Evolutionary conservation across 176 grass and related monocot species (phyloP).

Genomic region (Cocos nucifera): DNA sequence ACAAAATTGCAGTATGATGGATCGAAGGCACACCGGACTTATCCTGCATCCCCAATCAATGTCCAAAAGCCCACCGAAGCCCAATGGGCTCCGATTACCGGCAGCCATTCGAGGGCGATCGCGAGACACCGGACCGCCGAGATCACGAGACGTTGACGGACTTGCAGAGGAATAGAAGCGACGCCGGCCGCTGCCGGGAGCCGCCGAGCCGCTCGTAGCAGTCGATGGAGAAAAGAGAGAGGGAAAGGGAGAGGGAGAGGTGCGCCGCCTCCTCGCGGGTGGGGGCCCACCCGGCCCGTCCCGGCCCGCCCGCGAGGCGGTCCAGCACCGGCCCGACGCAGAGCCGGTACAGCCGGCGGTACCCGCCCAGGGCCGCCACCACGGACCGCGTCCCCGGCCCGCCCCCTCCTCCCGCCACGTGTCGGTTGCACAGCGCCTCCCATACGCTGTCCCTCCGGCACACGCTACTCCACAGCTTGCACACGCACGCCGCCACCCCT

Average conservation of each 20-base stretch:
- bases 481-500: constrained; percentile 44
- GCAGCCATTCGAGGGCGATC: no score
- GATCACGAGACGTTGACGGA: constrained; percentile 82
- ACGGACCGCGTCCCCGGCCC: constrained; percentile 37
- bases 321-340: constrained; percentile 90
- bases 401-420: constrained; percentile 14
- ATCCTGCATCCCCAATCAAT: no score
- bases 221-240: constrained; percentile 99
- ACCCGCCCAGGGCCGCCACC: constrained; percentile 85
- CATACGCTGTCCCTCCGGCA: constrained; percentile 61
- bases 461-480: constrained; percentile 61
- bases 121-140: background rate
- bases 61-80: no score
- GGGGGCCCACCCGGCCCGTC: background rate
- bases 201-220: constrained; percentile 87
- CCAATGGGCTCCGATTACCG: no score
- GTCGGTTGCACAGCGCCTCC: constrained; percentile 77
- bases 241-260: constrained; percentile 67
- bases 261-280: constrained; percentile 6
- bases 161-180: constrained; percentile 80
- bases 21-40: no score
- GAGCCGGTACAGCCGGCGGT: constrained; percentile 78
- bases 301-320: constrained; percentile 19
- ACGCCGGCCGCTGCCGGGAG: constrained; percentile 36
- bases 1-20: no score